Evolutionary conservation across 176 grass and related monocot genomes (phyloP), one percentile per base, ranked within the genome.

Genomic region (Musa schizocarpa): DNA sequence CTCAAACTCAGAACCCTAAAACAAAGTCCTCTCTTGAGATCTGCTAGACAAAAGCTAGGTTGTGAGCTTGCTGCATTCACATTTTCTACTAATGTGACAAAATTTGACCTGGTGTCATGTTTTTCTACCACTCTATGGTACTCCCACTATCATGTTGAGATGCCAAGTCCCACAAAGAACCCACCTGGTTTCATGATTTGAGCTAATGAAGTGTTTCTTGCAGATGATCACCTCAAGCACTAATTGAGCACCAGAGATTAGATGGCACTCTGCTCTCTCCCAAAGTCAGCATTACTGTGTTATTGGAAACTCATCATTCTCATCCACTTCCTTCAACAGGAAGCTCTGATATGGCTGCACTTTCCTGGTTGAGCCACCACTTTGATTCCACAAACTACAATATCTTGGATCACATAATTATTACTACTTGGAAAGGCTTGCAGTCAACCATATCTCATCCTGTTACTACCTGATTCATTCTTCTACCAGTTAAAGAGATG

Each of bases 261-360:
- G 9, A 13, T 65, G 63, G 63, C 22, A 26, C 23, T 26, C 11
- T 26, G 1, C 19, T 65, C 7, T 12, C 21, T 65, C 63, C 63
- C 63, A 27, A n/a, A 65, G 63, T 9, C 24, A 65, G 13, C 23
- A 27, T 65, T 65, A 24, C 10, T 23, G 3, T 65, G 11, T 13
- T 65, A 13, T 65, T 65, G 21, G 63, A 53, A 77, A 23, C 3
- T 20, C 57, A 64, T 76, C 58, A 51, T 50, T 63, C 34, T 50
- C 12, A 26, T 53, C 75, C 75, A 77, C 63, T 62, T 52, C 13
- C 65, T 77, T 77, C 62, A 66, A 26, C 62, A 19, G 12, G 53
- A 52, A 26, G 22, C 65, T 54, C 61, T 11, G 0, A 50, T 53
- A 16, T 13, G 43, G 53, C n/a, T 26, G 63, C 63, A 20, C 61